Conservation (phyloP, 2,329 filamentous ascomycete species). For the Ascochyta clinopodiicola region DNA sequence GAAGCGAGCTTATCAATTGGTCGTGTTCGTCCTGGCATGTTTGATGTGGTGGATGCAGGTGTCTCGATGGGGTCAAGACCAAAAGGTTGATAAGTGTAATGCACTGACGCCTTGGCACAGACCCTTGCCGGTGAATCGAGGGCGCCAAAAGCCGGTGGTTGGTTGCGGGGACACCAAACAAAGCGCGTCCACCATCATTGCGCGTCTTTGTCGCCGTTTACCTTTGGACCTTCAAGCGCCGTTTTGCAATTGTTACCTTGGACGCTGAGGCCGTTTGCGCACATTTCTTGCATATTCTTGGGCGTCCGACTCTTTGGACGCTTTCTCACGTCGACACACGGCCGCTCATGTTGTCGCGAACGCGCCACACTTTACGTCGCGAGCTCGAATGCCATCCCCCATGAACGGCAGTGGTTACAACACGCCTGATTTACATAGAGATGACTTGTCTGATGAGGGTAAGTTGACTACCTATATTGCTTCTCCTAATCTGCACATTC, state of each 20-base stretch:
- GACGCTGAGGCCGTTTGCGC: conserved; percentile 33
- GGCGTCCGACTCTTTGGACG: conserved; percentile 11
- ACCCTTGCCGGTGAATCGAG: background rate
- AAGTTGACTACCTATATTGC: background rate
- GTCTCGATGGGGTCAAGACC: conserved; percentile 18
- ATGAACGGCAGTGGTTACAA: conserved; percentile 47
- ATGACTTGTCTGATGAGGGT: conserved; percentile 47
- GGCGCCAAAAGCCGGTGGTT: conserved; percentile 8
- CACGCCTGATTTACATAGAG: conserved; percentile 49
- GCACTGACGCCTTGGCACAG: conserved; percentile 19
- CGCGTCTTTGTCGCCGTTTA: background rate
- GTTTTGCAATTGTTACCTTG: conserved; percentile 1
- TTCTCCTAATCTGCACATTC: background rate
- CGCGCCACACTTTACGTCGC: conserved; percentile 47
- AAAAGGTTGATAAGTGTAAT: background rate
- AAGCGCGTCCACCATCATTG: conserved; percentile 8
- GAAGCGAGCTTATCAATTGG: conserved; percentile 74
- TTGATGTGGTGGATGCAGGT: conserved; percentile 14
- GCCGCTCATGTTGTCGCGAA: conserved; percentile 50
- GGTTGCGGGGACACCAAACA: conserved; percentile 11
- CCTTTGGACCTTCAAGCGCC: background rate
- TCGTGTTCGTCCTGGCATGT: conserved; percentile 54
- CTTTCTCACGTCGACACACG: background rate
- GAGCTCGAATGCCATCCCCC: conserved; percentile 52
- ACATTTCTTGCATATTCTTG: conserved; percentile 5